Percentiles rank a stretch among this genome's conserved stretches.
Evolutionary conservation across 1,284 basidiomycete genomes (phyloP).

Genomic region (Cryptococcus sp.): DNA sequence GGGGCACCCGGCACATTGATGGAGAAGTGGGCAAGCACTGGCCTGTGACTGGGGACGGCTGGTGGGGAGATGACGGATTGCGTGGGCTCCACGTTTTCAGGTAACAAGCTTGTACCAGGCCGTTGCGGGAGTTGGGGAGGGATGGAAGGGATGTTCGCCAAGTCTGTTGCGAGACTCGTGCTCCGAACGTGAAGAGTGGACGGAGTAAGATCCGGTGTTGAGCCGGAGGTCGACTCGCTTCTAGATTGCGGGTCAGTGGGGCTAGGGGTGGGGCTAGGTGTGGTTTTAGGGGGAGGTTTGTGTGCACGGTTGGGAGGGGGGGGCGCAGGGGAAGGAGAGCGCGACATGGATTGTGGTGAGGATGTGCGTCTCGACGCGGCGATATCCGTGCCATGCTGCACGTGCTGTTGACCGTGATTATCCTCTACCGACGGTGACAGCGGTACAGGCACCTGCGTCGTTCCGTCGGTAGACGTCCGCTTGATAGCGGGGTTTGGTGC

Average conservation of each 20-base stretch:
- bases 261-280: background rate
- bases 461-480: slow-evolving; percentile 15
- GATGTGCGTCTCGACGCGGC: slow-evolving; percentile 1
- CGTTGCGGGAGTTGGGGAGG: slow-evolving; percentile 10
- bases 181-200: background rate
- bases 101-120: background rate
- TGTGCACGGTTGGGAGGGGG: slow-evolving; percentile 20
- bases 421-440: slow-evolving; percentile 5
- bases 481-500: slow-evolving; percentile 15
- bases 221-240: background rate
- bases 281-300: slow-evolving; percentile 15
- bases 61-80: background rate
- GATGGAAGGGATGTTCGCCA: background rate
- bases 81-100: slow-evolving; percentile 5
- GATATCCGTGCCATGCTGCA: background rate
- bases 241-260: background rate
- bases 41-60: background rate
- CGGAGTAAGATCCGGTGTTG: slow-evolving; percentile 7
- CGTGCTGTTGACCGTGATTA: background rate
- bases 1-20: slow-evolving; percentile 11
- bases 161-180: background rate
- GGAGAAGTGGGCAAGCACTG: background rate
- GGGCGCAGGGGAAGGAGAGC: slow-evolving; percentile 15
- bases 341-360: slow-evolving; percentile 9
- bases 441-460: background rate